These are phyloP conservation scores for Chloris gayana DNA, from an alignment of 176 grass and related monocot genomes.

Conservation along the genomic window DNA sequence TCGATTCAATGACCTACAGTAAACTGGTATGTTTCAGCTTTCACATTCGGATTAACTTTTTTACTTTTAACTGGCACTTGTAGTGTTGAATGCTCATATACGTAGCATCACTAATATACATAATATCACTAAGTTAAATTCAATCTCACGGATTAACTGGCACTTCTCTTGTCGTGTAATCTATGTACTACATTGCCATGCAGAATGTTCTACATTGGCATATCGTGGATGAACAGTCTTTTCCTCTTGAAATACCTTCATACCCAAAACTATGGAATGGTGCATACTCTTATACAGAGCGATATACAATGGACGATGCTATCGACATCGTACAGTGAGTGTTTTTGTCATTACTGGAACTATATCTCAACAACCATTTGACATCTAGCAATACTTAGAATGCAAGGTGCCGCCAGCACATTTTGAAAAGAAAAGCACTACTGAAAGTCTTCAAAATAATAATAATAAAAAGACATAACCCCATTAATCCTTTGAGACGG, in stretches of 20 bases:
- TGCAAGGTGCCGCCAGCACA: background rate
- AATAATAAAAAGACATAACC: background rate
- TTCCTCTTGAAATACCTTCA: constrained; percentile 95
- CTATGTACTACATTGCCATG: constrained; percentile 17
- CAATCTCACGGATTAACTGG: too few relatives aligned
- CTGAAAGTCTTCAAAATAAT: background rate
- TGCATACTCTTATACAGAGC: constrained; percentile 94
- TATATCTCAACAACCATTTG: constrained; percentile 20
- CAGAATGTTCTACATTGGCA: constrained; percentile 99
- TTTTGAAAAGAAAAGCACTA: background rate
- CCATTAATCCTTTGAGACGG: background rate
- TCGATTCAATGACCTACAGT: constrained; percentile 96
- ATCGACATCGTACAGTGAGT: constrained; percentile 90
- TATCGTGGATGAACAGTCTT: constrained; percentile 90
- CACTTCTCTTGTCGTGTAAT: too few relatives aligned
- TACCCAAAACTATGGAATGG: constrained; percentile 86
- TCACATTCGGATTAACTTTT: background rate
- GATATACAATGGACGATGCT: constrained; percentile 86
- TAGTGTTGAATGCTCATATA: background rate
- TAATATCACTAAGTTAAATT: constrained; percentile 22
- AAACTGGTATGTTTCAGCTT: constrained; percentile 70
- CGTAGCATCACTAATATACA: background rate
- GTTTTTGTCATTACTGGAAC: constrained; percentile 28
- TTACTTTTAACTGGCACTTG: constrained; percentile 2
- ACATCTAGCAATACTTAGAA: constrained; percentile 11